Conservation (phyloP, 495 filamentous ascomycete genomes). For the Peziza echinospora region DNA sequence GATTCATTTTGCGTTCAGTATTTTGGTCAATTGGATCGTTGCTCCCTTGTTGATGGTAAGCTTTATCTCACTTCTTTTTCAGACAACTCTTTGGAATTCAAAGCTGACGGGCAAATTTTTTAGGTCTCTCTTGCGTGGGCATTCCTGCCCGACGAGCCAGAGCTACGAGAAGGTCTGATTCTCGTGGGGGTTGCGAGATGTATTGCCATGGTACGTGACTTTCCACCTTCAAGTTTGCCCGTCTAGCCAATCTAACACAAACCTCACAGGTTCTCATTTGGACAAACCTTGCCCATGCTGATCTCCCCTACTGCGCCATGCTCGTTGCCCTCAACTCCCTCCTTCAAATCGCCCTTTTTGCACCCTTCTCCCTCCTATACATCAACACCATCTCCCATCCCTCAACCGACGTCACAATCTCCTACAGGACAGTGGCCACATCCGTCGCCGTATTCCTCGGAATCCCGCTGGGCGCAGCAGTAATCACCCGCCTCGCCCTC, state of each 20-base stretch:
- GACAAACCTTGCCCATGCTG: constrained; percentile 57
- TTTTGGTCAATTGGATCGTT: constrained; percentile 76
- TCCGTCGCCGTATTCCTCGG: constrained; percentile 70
- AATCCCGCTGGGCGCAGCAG: constrained; percentile 60
- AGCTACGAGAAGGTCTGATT: constrained; percentile 49
- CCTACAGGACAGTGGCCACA: constrained; percentile 51
- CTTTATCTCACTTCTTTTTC: background rate
- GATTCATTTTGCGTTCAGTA: constrained; percentile 57
- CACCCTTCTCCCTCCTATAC: constrained; percentile 59
- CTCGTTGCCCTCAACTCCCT: constrained; percentile 75
- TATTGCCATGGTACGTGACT: constrained; percentile 52
- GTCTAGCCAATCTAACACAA: background rate
- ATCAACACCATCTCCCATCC: constrained; percentile 41
- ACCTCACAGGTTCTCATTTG: constrained; percentile 43
- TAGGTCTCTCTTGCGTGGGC: constrained; percentile 60
- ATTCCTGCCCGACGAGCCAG: constrained; percentile 50
- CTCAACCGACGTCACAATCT: constrained; percentile 24
- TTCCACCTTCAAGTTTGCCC: background rate
- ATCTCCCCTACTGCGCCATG: constrained; percentile 71
- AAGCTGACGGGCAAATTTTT: background rate
- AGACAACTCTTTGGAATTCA: background rate
- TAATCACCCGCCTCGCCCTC: constrained; percentile 41
- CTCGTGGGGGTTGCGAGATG: constrained; percentile 60
- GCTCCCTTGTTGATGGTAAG: constrained; percentile 72
- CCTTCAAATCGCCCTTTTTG: constrained; percentile 70